Conservation (phyloP, 2,329 filamentous ascomycete genomes). For the Lecanoromycetidae sp. region DNA sequence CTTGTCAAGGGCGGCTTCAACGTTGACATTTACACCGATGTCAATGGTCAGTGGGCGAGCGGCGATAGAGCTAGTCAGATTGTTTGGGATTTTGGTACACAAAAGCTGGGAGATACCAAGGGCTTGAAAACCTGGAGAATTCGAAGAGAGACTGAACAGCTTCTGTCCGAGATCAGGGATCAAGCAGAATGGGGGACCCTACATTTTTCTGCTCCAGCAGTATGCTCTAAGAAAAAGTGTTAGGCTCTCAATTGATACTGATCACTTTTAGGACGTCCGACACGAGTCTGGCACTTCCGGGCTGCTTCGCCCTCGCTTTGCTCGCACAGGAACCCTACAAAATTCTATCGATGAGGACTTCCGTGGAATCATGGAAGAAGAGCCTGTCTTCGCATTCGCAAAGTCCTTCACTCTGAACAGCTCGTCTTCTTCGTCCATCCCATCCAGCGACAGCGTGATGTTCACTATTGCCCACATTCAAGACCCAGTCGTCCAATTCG, state of each 20-base stretch:
- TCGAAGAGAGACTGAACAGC: constrained; percentile 41
- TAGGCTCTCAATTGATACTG: neutral
- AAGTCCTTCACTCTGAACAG: constrained; percentile 48
- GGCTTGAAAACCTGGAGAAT: constrained; percentile 34
- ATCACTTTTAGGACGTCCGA: constrained; percentile 37
- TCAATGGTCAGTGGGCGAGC: constrained; percentile 72
- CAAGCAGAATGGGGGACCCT: constrained; percentile 75
- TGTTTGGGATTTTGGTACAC: constrained; percentile 51
- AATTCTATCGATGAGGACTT: constrained; percentile 57
- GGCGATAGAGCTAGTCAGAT: constrained; percentile 59
- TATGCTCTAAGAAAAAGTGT: constrained; percentile 20
- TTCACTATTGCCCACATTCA: constrained; percentile 71
- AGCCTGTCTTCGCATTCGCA: constrained; percentile 71
- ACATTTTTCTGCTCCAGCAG: constrained; percentile 59
- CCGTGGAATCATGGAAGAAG: constrained; percentile 60
- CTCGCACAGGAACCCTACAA: constrained; percentile 51
- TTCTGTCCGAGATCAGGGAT: constrained; percentile 63
- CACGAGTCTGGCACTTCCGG: constrained; percentile 62
- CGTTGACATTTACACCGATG: constrained; percentile 53
- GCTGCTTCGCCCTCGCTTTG: constrained; percentile 55
- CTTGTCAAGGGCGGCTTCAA: constrained; percentile 55
- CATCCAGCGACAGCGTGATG: constrained; percentile 44
- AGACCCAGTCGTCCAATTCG: constrained; percentile 67
- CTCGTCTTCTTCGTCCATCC: constrained; percentile 23
- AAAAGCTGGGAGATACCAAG: constrained; percentile 29